These are phyloP conservation scores for Coniosporium tulheliwenetii DNA, from an alignment of 2,329 filamentous ascomycete species.

Conservation along the genomic window DNA sequence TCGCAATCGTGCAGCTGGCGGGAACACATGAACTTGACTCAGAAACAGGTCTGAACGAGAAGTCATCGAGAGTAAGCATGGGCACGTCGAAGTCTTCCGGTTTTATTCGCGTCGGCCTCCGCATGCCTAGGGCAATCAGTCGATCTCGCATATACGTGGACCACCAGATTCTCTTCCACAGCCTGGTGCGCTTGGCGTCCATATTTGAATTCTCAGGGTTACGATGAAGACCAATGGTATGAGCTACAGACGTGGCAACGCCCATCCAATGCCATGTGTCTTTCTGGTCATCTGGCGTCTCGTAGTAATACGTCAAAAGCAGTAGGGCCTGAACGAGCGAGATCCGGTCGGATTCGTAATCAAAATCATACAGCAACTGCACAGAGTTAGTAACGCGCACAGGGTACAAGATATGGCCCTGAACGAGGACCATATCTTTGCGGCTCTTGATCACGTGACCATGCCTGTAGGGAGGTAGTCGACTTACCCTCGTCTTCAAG, in stretches of 20 bases:
- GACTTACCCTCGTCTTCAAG: slow-evolving; percentile 64
- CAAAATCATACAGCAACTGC: slow-evolving; percentile 80
- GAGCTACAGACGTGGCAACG: slow-evolving; percentile 78
- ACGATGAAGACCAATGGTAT: slow-evolving; percentile 85
- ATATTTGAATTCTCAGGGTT: slow-evolving; percentile 69
- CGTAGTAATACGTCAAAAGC: slow-evolving; percentile 95
- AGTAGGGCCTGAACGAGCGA: slow-evolving; percentile 76
- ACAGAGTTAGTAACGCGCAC: slow-evolving; percentile 1
- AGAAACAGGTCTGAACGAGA: slow-evolving; percentile 57
- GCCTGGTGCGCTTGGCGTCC: slow-evolving; percentile 53
- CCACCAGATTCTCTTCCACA: slow-evolving; percentile 98
- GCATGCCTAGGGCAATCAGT: slow-evolving; percentile 83
- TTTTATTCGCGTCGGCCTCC: slow-evolving; percentile 81
- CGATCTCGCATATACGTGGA: slow-evolving; percentile 92
- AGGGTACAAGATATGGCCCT: no score
- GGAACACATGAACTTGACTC: slow-evolving; percentile 54
- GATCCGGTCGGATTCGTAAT: slow-evolving; percentile 83
- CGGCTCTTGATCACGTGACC: neutral
- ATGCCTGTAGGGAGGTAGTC: neutral
- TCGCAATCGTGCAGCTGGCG: slow-evolving; percentile 52
- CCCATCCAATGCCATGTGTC: slow-evolving; percentile 99
- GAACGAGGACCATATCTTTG: no score
- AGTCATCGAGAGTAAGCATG: slow-evolving; percentile 72
- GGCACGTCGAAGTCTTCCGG: slow-evolving; percentile 88
- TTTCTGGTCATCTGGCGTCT: slow-evolving; percentile 91